Evolutionary conservation across 108 stramenopile genomes (phyloP).

Genomic region (Skeletonema costatum): DNA sequence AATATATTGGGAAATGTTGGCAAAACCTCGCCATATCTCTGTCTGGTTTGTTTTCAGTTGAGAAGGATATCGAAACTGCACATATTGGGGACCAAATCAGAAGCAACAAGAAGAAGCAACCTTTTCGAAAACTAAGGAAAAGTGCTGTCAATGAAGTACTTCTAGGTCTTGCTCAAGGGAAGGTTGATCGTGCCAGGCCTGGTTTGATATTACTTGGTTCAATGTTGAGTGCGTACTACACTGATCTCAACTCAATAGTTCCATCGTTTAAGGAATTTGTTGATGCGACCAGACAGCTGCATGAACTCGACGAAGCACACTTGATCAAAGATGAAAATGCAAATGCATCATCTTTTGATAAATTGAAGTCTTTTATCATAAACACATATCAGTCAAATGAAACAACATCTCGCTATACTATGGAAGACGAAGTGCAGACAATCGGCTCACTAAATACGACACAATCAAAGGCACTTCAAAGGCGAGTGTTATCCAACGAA

Average conservation of each 20-base stretch:
- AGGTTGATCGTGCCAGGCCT: constrained; percentile 66
- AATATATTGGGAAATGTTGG: constrained; percentile 65
- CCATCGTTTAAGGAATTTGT: constrained; percentile 68
- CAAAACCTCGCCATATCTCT: constrained; percentile 70
- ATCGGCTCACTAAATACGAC: constrained; percentile 17
- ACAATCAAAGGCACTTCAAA: constrained; percentile 47
- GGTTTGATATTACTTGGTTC: constrained; percentile 47
- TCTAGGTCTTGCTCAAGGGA: constrained; percentile 60
- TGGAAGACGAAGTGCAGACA: constrained; percentile 28
- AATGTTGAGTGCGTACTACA: constrained; percentile 73
- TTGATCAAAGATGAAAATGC: constrained; percentile 11
- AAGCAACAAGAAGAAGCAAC: constrained; percentile 59
- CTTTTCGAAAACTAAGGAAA: constrained; percentile 74
- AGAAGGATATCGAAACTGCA: constrained; percentile 78
- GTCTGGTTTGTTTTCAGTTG: constrained; percentile 76
- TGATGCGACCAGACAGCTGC: constrained; percentile 51
- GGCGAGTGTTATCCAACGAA: constrained; percentile 60
- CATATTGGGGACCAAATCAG: constrained; percentile 56
- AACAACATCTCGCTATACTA: constrained; percentile 14
- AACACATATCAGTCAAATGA: constrained; percentile 1
- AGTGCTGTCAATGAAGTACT: constrained; percentile 67
- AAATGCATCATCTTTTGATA: constrained; percentile 23
- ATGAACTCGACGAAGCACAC: constrained; percentile 31
- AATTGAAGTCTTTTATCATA: constrained; percentile 19
- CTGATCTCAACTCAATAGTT: constrained; percentile 72